Evolutionary conservation across 768 basidiomycete species (phyloP).

Genomic region (Leccinum obscurum): DNA sequence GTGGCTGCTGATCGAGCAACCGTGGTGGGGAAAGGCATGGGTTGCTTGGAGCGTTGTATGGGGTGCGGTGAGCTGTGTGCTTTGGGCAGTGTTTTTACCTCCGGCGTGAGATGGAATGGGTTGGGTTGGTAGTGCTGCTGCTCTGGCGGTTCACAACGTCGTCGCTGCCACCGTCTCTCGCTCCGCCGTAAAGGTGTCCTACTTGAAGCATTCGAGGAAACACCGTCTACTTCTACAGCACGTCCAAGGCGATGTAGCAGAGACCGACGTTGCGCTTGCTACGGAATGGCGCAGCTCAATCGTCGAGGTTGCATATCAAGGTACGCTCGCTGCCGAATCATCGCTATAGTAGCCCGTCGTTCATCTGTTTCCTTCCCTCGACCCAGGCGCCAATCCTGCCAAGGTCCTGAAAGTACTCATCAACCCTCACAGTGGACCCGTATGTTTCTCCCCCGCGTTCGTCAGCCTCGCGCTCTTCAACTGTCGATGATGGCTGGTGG

Average conservation of each 20-base stretch:
- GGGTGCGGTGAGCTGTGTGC: slow-evolving; percentile 57
- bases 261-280: slow-evolving; percentile 35
- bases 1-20: slow-evolving; percentile 53
- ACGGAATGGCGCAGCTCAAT: slow-evolving; percentile 55
- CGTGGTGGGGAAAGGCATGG: slow-evolving; percentile 58
- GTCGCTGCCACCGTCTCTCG: slow-evolving; percentile 48
- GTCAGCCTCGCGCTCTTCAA: background rate
- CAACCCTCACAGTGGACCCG: slow-evolving; percentile 80
- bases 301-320: slow-evolving; percentile 61
- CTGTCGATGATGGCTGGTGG: background rate
- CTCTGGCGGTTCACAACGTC: slow-evolving; percentile 41
- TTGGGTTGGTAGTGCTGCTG: background rate
- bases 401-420: slow-evolving; percentile 67
- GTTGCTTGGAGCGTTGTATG: slow-evolving; percentile 66
- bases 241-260: slow-evolving; percentile 43
- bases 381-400: slow-evolving; percentile 49
- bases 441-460: slow-evolving; percentile 35
- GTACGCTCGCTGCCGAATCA: slow-evolving; percentile 28
- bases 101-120: slow-evolving; percentile 58
- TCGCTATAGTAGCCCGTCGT: background rate
- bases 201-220: slow-evolving; percentile 48
- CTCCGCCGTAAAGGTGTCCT: slow-evolving; percentile 47
- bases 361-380: slow-evolving; percentile 3
- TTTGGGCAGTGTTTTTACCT: slow-evolving; percentile 87
- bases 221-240: slow-evolving; percentile 37